A percentile compares a stretch with the other conserved stretches of the same genome.
phyloP scores from a whole-genome alignment of 352 stramenopile genomes.

The Peronosclerospora sorghi region DNA sequence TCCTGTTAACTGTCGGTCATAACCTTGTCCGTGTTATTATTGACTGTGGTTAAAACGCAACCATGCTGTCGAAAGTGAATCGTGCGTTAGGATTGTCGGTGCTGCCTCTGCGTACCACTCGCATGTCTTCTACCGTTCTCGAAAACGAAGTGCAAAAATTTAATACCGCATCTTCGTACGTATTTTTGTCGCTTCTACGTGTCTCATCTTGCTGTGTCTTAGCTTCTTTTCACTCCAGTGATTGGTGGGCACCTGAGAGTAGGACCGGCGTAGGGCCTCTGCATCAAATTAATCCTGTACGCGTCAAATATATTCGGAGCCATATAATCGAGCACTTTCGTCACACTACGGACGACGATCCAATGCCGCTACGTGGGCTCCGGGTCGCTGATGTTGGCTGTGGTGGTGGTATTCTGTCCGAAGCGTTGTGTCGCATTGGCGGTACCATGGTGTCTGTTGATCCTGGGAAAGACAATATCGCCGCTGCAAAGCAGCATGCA shows the following conservation, averaged over 20 bases:
- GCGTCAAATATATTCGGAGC: conserved; percentile 74
- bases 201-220: not conserved
- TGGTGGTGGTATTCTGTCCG: conserved; percentile 74
- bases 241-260: conserved; percentile 75
- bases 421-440: conserved; percentile 69
- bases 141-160: conserved; percentile 77
- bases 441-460: conserved; percentile 62
- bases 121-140: conserved; percentile 53
- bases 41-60: not conserved
- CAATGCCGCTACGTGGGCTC: conserved; percentile 37
- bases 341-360: conserved; percentile 29
- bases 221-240: conserved; percentile 23
- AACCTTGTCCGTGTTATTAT: too few relatives aligned
- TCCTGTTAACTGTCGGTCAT: too few relatives aligned
- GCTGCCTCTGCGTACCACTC: conserved; percentile 7
- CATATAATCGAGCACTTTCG: conserved; percentile 60
- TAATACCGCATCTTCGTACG: conserved; percentile 59
- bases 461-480: conserved; percentile 60
- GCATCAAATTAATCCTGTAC: conserved; percentile 77
- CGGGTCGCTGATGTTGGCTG: conserved; percentile 71
- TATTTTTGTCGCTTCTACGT: not conserved
- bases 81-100: not conserved
- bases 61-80: conserved; percentile 13
- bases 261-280: conserved; percentile 62
- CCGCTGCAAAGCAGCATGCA: conserved; percentile 55